Conservation (phyloP, 2,329 filamentous ascomycete genomes). For the Xylariomycetidae sp. region DNA sequence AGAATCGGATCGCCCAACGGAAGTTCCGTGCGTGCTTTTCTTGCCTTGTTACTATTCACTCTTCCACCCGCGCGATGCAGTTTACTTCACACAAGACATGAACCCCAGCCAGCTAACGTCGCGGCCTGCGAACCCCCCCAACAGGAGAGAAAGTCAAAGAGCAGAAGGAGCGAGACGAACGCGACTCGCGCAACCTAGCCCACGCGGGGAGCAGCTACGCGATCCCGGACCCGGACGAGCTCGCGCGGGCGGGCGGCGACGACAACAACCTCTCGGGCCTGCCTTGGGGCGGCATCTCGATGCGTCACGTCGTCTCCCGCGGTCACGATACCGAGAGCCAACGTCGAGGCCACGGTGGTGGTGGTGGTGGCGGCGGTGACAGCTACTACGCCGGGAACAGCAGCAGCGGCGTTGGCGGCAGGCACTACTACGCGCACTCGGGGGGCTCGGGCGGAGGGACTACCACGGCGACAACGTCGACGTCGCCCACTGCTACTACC, state of each 20-base stretch:
- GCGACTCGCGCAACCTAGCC: conserved; percentile 59
- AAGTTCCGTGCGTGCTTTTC: conserved; percentile 67
- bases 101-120: no score
- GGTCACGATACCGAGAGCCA: conserved; percentile 46
- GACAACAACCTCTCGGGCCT: conserved; percentile 56
- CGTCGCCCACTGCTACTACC: no score
- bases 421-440: no score
- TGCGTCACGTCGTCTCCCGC: conserved; percentile 48
- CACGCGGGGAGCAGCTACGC: conserved; percentile 62
- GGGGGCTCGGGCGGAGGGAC: no score
- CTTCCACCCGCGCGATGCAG: no score
- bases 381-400: no score
- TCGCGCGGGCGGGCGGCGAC: conserved; percentile 44
- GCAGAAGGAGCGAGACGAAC: conserved; percentile 60
- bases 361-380: conserved; percentile 12
- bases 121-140: neutral
- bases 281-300: conserved; percentile 67
- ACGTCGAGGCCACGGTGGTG: conserved; percentile 22
- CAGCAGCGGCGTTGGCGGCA: conserved; percentile 20
- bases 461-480: no score
- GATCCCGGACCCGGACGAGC: conserved; percentile 53
- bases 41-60: no score
- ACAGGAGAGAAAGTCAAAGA: conserved; percentile 67
- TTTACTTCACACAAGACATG: no score
- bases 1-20: conserved; percentile 71